Base-by-base conservation (phyloP, 2,329 filamentous ascomycete genomes). In the Sclerotinia borealis region DNA sequence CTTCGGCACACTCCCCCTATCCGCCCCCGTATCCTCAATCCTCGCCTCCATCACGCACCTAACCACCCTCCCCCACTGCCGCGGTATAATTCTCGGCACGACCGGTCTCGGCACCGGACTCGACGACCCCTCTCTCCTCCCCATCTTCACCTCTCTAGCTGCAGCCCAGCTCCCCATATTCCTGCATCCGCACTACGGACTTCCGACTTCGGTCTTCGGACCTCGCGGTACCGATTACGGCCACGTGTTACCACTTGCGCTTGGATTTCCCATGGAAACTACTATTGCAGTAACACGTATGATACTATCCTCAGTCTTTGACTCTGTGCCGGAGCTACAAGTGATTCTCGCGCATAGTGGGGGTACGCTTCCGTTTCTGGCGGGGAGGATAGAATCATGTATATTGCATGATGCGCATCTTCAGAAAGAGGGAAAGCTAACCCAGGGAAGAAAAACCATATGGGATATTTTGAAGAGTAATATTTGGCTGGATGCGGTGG, bases 181-280 rank as follows among this genome's bases (percentile, higher is more conserved):
- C 77, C 76, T 97, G 59, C 93, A 97, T 76, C 93, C 93, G 34
- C 93, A 97, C 76, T 96, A 97, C 74, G 93, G 93, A 1, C 83
- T 97, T 2, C 92, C 92, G 0, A 83, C 84, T 64, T 83, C 86
- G 10, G 91, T 96, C 4, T 96, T 90, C 77, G 93, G 93, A 0
- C 84, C 90, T 0, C 80, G 88, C 9, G 85, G 84, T 0, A 79
- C 75, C 47, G 87, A 88, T 65, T 96, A 96, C 73, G 93, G 93
- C 0, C 93, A 96, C 74, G 92, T 96, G 0, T 80, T 97, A 2
- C 90, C 92, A 0, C 79, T 97, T 0, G 91, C 92, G 0, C 79
- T 97, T 4, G 93, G 93, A 0, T 96, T 96, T 73, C 92, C 93
- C 0, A 84, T 97, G 68, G 93, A 97, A 77, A 97, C 93, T 0